Base-by-base conservation (phyloP, 2,329 filamentous ascomycete species). In the Penicillium hesseltinei region DNA sequence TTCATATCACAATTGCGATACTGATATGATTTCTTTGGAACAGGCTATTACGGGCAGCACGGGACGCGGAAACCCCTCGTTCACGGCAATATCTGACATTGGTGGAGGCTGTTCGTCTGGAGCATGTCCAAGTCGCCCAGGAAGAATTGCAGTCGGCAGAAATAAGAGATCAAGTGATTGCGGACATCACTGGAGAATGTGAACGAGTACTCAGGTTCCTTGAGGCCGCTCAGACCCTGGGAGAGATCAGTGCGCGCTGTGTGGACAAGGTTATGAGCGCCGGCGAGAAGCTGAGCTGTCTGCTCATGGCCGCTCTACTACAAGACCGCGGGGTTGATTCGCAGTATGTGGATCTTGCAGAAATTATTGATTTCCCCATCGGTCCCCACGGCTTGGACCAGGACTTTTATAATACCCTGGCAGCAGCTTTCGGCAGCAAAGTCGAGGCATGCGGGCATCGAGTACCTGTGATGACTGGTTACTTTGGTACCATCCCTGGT, bases 261-360 rank as follows among this genome's bases (percentile, higher is more conserved):
- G 90, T 92, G 73, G 90, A 94, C 70, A 89, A 93, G 66, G 91
- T 99, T 61, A 88, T 97, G 60, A 95, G 92, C 73, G 92, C 94
- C 66, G 94, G 94, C 54, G 94, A 99, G 82, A 97, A 96, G 78
- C 80, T 99, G 65, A 95, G 91, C 76, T 97, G 93, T 75, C 84
- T 88, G 33, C 94, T 94, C 74, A 92, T 99, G 89, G 84, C 93
- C 23, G 87, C 89, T 6, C 77, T 97, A 59, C 77, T 99, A 62
- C 86, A 89, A 71, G 92, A 96, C 69, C 82, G 84, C 68, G 88
- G 90, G 19, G 87, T 96, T 5, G 88, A 90, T 45, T 89, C 94
- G 13, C 88, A 94, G 74, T 97, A 93, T 71, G 87, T 99, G 58
- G 94, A 97, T 73, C 80, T 97, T 49, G 88, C 90, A 50, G 91